phyloP scores from a whole-genome alignment of 805 yeast species.

The Metschnikowia shivogae region DNA sequence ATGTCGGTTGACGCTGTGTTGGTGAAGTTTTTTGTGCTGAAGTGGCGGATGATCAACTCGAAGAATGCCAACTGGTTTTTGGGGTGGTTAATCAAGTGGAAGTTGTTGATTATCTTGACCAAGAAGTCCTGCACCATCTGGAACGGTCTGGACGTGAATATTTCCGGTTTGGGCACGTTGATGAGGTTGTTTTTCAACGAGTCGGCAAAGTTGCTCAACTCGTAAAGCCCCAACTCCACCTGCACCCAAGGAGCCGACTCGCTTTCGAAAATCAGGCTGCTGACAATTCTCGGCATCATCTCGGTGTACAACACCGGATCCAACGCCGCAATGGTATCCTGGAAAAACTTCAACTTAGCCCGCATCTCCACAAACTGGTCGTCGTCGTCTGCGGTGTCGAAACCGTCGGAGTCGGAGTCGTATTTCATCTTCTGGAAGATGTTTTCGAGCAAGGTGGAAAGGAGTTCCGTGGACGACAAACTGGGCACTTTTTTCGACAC shows the following conservation, averaged over 20 bases:
- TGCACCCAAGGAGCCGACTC: constrained; percentile 33
- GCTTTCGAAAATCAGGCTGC: constrained; percentile 20
- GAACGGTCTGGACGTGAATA: constrained; percentile 63
- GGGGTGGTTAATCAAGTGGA: constrained; percentile 59
- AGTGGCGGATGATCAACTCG: constrained; percentile 80
- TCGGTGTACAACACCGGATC: constrained; percentile 60
- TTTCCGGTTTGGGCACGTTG: constrained; percentile 61
- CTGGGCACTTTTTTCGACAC: constrained; percentile 55
- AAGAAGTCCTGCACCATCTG: constrained; percentile 59
- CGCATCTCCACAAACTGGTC: constrained; percentile 81
- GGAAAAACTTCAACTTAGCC: constrained; percentile 66
- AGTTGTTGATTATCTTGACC: constrained; percentile 43
- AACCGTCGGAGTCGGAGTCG: constrained; percentile 69
- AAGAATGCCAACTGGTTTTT: constrained; percentile 75
- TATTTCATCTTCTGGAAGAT: constrained; percentile 74
- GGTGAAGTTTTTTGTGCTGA: constrained; percentile 46
- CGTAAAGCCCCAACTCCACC: constrained; percentile 82
- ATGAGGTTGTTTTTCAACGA: constrained; percentile 73
- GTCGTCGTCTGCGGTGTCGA: constrained; percentile 31
- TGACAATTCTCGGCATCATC: constrained; percentile 56
- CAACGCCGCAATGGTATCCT: constrained; percentile 67
- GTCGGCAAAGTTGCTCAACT: constrained; percentile 75
- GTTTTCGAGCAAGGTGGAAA: constrained; percentile 62
- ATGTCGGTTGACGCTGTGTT: constrained; percentile 33
- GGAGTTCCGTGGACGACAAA: constrained; percentile 41